Percentiles rank a stretch among this genome's conserved stretches.
These are phyloP conservation scores for Apiotrichum gamsii DNA, from an alignment of 1,284 basidiomycete genomes.

Conservation along the genomic window DNA sequence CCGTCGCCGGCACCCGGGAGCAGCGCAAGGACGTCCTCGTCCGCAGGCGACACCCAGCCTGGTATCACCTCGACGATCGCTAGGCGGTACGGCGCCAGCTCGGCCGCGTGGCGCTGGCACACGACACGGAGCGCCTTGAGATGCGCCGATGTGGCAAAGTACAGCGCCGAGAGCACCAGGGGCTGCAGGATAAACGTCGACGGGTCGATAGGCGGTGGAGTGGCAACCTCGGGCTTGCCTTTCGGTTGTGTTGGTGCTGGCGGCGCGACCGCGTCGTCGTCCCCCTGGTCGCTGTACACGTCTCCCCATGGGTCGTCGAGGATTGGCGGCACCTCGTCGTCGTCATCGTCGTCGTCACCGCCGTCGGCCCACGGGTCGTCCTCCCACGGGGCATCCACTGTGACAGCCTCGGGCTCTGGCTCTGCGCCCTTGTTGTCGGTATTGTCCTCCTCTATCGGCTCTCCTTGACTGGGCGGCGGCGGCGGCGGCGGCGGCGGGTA, in stretches of 20 bases:
- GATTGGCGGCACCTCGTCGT: slow-evolving; percentile 6
- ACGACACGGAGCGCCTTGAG: slow-evolving; percentile 58
- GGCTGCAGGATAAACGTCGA: slow-evolving; percentile 59
- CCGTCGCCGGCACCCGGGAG: slow-evolving; percentile 58
- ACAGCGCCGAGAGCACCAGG: slow-evolving; percentile 57
- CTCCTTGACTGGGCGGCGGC: background rate
- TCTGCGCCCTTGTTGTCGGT: slow-evolving; percentile 2
- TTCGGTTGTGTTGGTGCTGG: background rate
- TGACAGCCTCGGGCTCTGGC: slow-evolving; percentile 2
- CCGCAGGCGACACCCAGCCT: slow-evolving; percentile 57
- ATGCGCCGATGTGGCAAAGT: slow-evolving; percentile 59
- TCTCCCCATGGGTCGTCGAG: slow-evolving; percentile 33
- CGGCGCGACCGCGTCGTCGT: background rate
- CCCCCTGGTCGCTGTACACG: slow-evolving; percentile 13
- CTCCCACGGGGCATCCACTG: slow-evolving; percentile 70
- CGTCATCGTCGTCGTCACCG: background rate
- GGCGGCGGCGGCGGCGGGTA: background rate
- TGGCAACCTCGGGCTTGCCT: background rate
- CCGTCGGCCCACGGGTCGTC: slow-evolving; percentile 72
- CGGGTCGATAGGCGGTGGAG: slow-evolving; percentile 24
- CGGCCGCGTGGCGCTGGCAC: slow-evolving; percentile 54
- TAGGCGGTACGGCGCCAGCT: slow-evolving; percentile 65
- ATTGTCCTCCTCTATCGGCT: background rate
- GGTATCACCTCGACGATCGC: slow-evolving; percentile 66
- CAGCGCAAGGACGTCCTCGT: slow-evolving; percentile 55